A percentile compares a stretch with the other conserved stretches of the same genome.
Evolutionary conservation across 306 rosid species (phyloP).

Genomic region (Cucurbita maxima): DNA sequence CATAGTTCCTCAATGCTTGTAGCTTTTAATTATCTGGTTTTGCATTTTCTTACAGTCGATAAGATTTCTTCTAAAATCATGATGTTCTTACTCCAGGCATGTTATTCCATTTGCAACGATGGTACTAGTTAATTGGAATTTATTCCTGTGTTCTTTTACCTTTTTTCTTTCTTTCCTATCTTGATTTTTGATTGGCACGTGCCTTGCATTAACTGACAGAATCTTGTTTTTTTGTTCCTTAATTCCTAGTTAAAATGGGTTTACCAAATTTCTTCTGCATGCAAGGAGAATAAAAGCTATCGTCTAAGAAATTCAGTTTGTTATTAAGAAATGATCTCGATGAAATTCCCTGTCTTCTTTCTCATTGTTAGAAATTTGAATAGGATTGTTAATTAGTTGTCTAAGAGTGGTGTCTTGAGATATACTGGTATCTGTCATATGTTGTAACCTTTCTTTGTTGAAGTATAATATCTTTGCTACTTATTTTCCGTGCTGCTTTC

Average conservation of each 20-base stretch:
- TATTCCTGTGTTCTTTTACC: neutral
- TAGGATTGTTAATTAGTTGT: constrained; percentile 3
- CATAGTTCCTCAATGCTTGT: neutral
- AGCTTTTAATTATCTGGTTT: neutral
- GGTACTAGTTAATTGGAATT: neutral
- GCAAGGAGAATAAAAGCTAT: neutral
- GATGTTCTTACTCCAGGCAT: neutral
- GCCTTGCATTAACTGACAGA: neutral
- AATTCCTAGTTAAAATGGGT: neutral
- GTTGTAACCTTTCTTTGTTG: constrained; percentile 4
- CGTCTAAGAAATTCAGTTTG: neutral
- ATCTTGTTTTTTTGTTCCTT: neutral
- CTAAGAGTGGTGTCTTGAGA: constrained; percentile 13
- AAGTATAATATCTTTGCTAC: constrained; percentile 6
- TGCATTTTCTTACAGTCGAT: neutral
- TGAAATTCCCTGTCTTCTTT: neutral
- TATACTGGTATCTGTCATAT: constrained; percentile 14
- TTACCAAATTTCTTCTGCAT: neutral
- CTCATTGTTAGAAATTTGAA: neutral
- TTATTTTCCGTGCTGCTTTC: constrained; percentile 9
- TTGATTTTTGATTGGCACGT: neutral
- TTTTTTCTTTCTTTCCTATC: neutral
- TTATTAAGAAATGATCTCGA: neutral
- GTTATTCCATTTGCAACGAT: neutral
- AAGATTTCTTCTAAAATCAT: neutral